Evolutionary conservation across 257 asterid genomes (phyloP), one percentile per base, ranked within the genome.

Genomic region (Capsicum chinense): DNA sequence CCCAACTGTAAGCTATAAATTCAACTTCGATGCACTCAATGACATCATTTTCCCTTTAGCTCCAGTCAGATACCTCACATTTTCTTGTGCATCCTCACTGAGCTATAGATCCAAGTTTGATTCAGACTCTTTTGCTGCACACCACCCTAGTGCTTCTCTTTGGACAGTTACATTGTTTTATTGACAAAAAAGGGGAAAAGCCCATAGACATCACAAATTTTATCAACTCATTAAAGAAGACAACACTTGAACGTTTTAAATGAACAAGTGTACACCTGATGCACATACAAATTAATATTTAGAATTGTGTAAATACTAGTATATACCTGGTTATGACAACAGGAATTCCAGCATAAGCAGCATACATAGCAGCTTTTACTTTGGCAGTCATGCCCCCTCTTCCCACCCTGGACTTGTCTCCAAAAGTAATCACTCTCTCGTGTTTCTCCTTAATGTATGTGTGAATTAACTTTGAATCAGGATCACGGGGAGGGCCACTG

Each of bases 301-400:
- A 54, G 47, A 76, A 52, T 52, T 76, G 21, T 11, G 5, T 52
- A 52, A 52, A 14, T 14, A 52, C 26, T 52, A 21, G 81, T 76
- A 52, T 26, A 50, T 84, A 94, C 98, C 95, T 94, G 85, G 98
- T 88, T 39, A 94, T 92, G 85, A 94, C 91, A 68, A 94, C 98
- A 44, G 98, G 97, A 56, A 92, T 89, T 54, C 94, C 97, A 39
- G 95, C 86, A 79, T 89, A 84, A 37, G 98, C 93, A 52, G 97
- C 94, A 50, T 85, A 88, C 58, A 89, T 83, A 68, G 98, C 97
- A 73, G 98, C 98, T 87, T 94, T 94, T 57, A 94, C 98, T 88
- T 94, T 93, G 35, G 98, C 97, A n/a, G 93, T 89, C 98, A 94
- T 94, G n/a, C 98, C 98, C 35, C 98, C 98, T 86, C 98, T 88